A percentile compares a stretch with the other conserved stretches of the same genome.
Conservation (phyloP, 129 eudicot genomes). For the Oenanthe sinensis region DNA sequence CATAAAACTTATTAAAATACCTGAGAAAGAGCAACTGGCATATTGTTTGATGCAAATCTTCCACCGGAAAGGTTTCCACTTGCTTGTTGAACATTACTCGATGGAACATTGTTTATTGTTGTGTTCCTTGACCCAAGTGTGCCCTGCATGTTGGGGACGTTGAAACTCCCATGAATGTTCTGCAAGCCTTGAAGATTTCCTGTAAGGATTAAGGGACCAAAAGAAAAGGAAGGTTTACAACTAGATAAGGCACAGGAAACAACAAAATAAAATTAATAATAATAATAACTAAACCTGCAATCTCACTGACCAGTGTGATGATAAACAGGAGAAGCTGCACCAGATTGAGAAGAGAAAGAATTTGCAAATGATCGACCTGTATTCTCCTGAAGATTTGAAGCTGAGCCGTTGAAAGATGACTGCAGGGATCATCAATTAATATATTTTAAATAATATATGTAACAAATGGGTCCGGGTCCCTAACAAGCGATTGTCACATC, state of each 20-base stretch:
- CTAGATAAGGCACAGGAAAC: background rate
- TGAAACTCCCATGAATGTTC: slow-evolving; percentile 74
- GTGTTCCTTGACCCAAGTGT: slow-evolving; percentile 84
- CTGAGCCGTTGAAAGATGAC: slow-evolving; percentile 83
- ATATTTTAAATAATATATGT: background rate
- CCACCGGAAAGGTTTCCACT: slow-evolving; percentile 76
- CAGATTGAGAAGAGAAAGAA: slow-evolving; percentile 83
- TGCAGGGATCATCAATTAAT: slow-evolving; percentile 24
- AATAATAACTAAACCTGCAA: background rate
- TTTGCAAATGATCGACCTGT: slow-evolving; percentile 57
- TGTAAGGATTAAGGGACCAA: slow-evolving; percentile 12
- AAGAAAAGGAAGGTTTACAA: background rate
- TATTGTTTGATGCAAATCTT: slow-evolving; percentile 69
- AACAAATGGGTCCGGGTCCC: no score
- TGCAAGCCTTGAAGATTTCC: slow-evolving; percentile 79
- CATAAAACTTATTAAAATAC: slow-evolving; percentile 13
- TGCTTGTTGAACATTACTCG: slow-evolving; percentile 86
- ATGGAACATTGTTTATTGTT: slow-evolving; percentile 52
- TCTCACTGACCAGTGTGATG: slow-evolving; percentile 63
- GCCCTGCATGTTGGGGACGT: slow-evolving; percentile 66
- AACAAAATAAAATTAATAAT: background rate
- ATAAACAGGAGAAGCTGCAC: slow-evolving; percentile 78
- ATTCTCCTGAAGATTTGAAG: slow-evolving; percentile 77
- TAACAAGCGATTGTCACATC: no score
- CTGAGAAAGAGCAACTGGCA: slow-evolving; percentile 85